These are phyloP conservation scores for Colletotrichum cordylinicola DNA, from an alignment of 2,329 filamentous ascomycete species.

Conservation along the genomic window DNA sequence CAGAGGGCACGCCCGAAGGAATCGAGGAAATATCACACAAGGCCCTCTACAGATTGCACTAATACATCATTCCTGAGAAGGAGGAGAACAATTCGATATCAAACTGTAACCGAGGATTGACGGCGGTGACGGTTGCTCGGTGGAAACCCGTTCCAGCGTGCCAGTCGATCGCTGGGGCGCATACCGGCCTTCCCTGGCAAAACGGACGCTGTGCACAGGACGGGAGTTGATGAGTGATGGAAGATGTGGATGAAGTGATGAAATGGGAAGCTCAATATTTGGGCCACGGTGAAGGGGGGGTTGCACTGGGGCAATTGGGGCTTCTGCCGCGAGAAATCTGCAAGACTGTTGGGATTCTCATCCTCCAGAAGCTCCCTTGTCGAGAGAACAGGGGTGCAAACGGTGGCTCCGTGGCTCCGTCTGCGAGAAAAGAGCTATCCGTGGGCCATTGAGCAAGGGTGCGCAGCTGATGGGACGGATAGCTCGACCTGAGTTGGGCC, in stretches of 20 bases:
- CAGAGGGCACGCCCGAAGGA: neutral
- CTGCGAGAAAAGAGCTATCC: neutral
- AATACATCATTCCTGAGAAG: neutral
- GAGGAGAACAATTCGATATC: neutral
- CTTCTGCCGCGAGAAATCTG: neutral
- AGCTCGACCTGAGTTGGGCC: constrained; percentile 13
- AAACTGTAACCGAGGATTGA: constrained; percentile 5
- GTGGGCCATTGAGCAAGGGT: neutral
- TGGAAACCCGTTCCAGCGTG: constrained; percentile 3
- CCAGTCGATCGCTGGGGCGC: neutral
- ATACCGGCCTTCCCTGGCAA: neutral
- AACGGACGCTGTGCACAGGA: neutral
- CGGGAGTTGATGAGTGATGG: neutral
- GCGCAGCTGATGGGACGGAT: neutral
- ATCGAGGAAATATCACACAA: neutral
- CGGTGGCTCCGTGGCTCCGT: constrained; percentile 12
- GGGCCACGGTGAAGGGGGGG: neutral
- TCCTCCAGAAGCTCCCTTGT: constrained; percentile 3
- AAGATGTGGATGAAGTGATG: constrained; percentile 13
- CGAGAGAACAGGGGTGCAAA: neutral
- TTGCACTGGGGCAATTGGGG: constrained; percentile 3
- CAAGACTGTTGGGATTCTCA: neutral
- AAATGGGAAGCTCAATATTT: constrained; percentile 6
- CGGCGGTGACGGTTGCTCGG: constrained; percentile 6
- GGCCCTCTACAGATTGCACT: neutral